These are phyloP conservation scores for Neocatenulostroma microsporum DNA, from an alignment of 2,329 filamentous ascomycete genomes.

Conservation along the genomic window DNA sequence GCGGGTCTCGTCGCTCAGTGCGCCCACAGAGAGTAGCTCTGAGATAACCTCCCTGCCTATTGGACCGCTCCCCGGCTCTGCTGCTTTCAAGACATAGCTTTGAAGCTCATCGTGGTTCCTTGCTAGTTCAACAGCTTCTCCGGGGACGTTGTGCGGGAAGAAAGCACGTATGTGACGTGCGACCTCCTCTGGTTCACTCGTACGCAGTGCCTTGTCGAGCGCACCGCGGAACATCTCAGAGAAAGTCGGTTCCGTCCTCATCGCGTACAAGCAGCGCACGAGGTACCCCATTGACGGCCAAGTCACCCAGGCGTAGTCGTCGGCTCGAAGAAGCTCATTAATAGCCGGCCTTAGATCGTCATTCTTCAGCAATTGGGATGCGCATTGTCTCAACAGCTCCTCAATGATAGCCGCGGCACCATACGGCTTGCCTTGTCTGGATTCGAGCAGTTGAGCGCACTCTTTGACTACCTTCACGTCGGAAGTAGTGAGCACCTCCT, in stretches of 20 bases:
- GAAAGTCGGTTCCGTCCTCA: conserved; percentile 28
- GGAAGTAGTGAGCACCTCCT: conserved; percentile 27
- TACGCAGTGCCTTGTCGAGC: conserved; percentile 13
- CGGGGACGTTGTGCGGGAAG: conserved; percentile 30
- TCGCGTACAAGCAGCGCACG: conserved; percentile 55
- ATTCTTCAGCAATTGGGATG: conserved; percentile 34
- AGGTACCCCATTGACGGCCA: conserved; percentile 63
- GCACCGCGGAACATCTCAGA: conserved; percentile 20
- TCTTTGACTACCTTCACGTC: conserved; percentile 39
- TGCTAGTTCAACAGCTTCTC: conserved; percentile 29
- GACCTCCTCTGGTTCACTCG: conserved; percentile 14
- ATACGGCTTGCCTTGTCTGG: conserved; percentile 58
- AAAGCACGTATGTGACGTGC: conserved; percentile 20
- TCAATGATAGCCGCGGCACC: conserved; percentile 55
- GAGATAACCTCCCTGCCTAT: no score
- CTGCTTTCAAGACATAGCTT: conserved; percentile 21
- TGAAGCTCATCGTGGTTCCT: conserved; percentile 30
- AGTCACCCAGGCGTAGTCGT: conserved; percentile 52
- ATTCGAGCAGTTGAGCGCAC: conserved; percentile 44
- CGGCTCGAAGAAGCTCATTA: conserved; percentile 44
- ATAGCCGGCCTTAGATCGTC: conserved; percentile 36
- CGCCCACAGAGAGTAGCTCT: conserved; percentile 17
- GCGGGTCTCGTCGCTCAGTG: conserved; percentile 30
- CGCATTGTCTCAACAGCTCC: conserved; percentile 41
- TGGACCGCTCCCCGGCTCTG: conserved; percentile 10